Evolutionary conservation across 169 alveolate genomes (phyloP), one percentile per base, ranked within the genome.

Genomic region (Plasmodium gonderi): DNA sequence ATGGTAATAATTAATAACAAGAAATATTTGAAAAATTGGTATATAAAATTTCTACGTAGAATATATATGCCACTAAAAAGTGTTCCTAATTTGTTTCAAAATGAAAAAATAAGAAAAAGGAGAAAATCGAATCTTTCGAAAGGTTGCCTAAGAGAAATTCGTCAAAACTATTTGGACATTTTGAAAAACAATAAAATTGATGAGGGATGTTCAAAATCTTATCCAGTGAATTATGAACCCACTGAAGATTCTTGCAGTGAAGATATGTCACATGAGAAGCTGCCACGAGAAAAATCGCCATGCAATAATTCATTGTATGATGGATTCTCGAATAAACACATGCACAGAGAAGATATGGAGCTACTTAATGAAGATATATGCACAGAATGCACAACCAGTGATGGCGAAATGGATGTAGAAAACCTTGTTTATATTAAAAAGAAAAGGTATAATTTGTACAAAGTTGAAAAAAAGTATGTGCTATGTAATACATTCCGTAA

Each of bases 1-100:
- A 75, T 82, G 29, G 26, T 87, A 36, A 9, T 54, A 87, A 42
- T 75, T 42, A 87, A 87, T 78, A 44, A 49, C 67, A n/a, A 87
- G 12, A 75, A 60, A 12, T 75, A 20, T 64, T 51, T 87, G 64
- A 74, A 74, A 6, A 75, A 74, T 40, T 75, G 79, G 93, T 87
- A 74, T 65, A 29, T 87, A 0, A 87, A 42, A 75, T 87, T 54
- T 54, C 17, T 87, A 11, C 49, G 79, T 64, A 64, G 47, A 45
- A 54, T n/a, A n/a, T n/a, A 45, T 47, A 7, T 87, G 31, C 29
- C 38, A 3, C 9, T 17, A 26, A n/a, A 11, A 4, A 36, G 72
- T n/a, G n/a, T n/a, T n/a, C n/a, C n/a, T n/a, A 17, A 5, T 23
- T 23, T 20, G 7, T 36, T 8, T 5, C 11, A 60, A 4, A 60